Evolutionary conservation across 2,329 filamentous ascomycete species (phyloP).

Genomic region (Neocatenulostroma microsporum): DNA sequence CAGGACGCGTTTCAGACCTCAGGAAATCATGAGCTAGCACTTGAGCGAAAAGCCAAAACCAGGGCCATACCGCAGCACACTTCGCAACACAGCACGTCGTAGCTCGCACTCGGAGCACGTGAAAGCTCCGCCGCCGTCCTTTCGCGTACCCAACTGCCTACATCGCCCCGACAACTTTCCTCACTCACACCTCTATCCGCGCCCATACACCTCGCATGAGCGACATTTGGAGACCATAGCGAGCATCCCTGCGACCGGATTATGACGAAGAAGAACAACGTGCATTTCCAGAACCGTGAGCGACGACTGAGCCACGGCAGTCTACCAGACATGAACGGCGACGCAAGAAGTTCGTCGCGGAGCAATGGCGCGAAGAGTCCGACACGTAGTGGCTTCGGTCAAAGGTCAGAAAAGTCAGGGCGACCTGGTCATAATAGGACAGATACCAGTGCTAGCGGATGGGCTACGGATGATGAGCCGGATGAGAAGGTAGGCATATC

Average conservation of each 20-base stretch:
- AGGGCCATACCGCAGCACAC: too few species aligned
- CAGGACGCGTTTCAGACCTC: too few species aligned
- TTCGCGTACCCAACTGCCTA: neutral
- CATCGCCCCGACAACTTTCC: neutral
- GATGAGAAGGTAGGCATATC: slow-evolving; percentile 21
- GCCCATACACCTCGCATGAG: too few species aligned
- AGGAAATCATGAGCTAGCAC: too few species aligned
- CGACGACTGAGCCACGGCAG: slow-evolving; percentile 56
- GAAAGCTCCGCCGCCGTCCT: neutral
- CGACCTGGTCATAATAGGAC: slow-evolving; percentile 18
- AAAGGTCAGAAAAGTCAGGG: slow-evolving; percentile 7
- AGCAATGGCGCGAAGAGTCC: slow-evolving; percentile 47
- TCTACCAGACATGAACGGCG: slow-evolving; percentile 47
- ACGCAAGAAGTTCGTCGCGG: slow-evolving; percentile 19
- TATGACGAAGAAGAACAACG: slow-evolving; percentile 29
- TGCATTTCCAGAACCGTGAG: slow-evolving; percentile 53
- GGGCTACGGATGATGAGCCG: slow-evolving; percentile 30
- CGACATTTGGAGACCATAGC: too few species aligned
- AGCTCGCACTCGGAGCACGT: slow-evolving; percentile 2
- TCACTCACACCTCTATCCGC: too few species aligned
- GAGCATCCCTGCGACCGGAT: neutral
- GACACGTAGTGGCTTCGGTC: slow-evolving; percentile 30
- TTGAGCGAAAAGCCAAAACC: too few species aligned
- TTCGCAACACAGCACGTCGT: too few species aligned
- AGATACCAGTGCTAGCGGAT: slow-evolving; percentile 25